These are phyloP conservation scores for Trichoderma citrinoviride DNA, from an alignment of 2,329 filamentous ascomycete genomes.

Conservation along the genomic window DNA sequence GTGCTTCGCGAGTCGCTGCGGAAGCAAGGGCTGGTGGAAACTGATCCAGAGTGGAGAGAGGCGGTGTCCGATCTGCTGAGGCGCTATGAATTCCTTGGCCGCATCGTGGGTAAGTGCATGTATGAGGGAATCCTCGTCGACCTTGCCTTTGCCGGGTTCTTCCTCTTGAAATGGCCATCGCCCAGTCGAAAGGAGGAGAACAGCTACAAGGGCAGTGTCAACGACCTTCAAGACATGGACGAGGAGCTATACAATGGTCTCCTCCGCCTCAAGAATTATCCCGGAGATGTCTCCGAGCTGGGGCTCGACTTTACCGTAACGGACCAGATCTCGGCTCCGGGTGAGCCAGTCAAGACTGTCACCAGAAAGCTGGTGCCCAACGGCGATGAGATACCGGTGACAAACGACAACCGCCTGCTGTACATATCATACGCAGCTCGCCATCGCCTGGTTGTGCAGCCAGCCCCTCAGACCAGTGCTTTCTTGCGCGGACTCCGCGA, in stretches of 20 bases:
- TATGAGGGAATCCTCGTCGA: constrained; percentile 97
- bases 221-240: constrained; percentile 90
- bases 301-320: constrained; percentile 85
- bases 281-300: constrained; percentile 68
- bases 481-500: constrained; percentile 82
- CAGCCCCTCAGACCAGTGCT: constrained; percentile 74
- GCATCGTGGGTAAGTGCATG: constrained; percentile 91
- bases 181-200: constrained; percentile 62
- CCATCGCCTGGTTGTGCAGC: constrained; percentile 80
- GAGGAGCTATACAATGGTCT: constrained; percentile 87
- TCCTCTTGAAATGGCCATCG: constrained; percentile 90
- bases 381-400: constrained; percentile 75
- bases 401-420: constrained; percentile 87
- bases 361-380: constrained; percentile 74
- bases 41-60: constrained; percentile 55
- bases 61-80: constrained; percentile 61
- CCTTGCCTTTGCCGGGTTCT: constrained; percentile 90
- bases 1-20: constrained; percentile 60
- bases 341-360: constrained; percentile 55
- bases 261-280: constrained; percentile 77
- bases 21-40: constrained; percentile 49
- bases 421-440: constrained; percentile 91
- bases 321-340: constrained; percentile 57
- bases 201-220: constrained; percentile 86
- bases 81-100: constrained; percentile 86